phyloP scores from a whole-genome alignment of 805 yeast genomes.

The Ogataea trehaloabstinens region DNA sequence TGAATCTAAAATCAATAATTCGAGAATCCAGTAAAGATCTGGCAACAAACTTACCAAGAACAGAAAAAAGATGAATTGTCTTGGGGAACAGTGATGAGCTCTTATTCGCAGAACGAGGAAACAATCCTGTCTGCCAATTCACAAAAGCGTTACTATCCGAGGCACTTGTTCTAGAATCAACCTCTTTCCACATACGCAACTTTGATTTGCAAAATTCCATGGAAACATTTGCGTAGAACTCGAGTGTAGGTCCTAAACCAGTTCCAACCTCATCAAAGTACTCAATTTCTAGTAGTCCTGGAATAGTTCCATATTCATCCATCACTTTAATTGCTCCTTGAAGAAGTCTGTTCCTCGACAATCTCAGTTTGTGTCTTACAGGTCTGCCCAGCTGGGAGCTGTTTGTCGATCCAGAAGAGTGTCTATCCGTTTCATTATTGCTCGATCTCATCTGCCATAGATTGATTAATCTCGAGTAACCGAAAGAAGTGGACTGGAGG shows the following conservation, averaged over 20 bases:
- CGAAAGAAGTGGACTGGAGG: conserved; percentile 85
- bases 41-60: conserved; percentile 81
- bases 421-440: conserved; percentile 33
- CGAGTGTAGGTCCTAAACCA: conserved; percentile 94
- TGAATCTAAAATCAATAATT: conserved; percentile 78
- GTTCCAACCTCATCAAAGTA: conserved; percentile 92
- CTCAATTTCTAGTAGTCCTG: conserved; percentile 82
- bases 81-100: conserved; percentile 37
- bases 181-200: conserved; percentile 67
- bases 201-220: conserved; percentile 61
- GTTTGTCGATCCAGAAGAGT: conserved; percentile 16
- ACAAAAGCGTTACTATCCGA: conserved; percentile 32
- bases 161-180: conserved; percentile 6
- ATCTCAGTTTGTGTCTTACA: conserved; percentile 73
- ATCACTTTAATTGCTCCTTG: conserved; percentile 78
- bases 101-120: conserved; percentile 59
- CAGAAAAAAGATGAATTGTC: conserved; percentile 52
- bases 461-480: conserved; percentile 78
- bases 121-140: conserved; percentile 52
- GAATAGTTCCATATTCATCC: conserved; percentile 71
- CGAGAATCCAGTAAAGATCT: conserved; percentile 86
- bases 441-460: conserved; percentile 64
- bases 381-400: conserved; percentile 67
- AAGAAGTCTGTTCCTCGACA: conserved; percentile 67
- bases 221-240: conserved; percentile 82